Base-by-base conservation (phyloP, 768 basidiomycete species). In the Megacollybia marginata region DNA sequence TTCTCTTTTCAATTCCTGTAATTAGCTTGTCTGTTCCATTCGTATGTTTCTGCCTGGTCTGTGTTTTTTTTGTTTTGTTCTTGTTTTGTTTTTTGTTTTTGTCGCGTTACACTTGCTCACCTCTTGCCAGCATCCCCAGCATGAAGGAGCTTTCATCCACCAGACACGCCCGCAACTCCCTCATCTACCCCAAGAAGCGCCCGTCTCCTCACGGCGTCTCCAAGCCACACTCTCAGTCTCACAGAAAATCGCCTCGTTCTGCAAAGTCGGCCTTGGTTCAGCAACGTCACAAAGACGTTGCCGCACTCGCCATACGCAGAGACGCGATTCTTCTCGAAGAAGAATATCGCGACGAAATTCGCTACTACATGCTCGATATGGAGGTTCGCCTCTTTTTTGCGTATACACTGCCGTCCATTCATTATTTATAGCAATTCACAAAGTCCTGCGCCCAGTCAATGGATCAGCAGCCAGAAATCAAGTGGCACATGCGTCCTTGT, bases 401-500 rank as follows among this genome's bases (percentile, higher is more conserved):
- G 31, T 48, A 55, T 51, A 58, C 48, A 13, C 50, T 42, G 48
- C 51, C n/a, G 46, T 46, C 45, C 45, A 35, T 48, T 47, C 43
- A 54, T 52, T 53, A 51, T 52, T 48, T 46, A 28, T 53, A 94
- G 93, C 79, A 76, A 51, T 80, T 66, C 59, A 98, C 95, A 34
- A 87, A 90, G 80, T 88, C 88, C 28, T 92, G 87, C n/a, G 82
- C 85, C 34, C 80, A 92, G 55, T 92, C 92, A 46, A 99, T 99
- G 91, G 96, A 99, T 65, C 92, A 94, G 70, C 96, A 99, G 64
- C 95, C 96, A 33, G 96, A 99, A 69, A 92, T 99, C 62, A 79
- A 87, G 59, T 98, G 96, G 96, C 91, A 94, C 69, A 99, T 99
- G 96, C 91, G 96, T 34, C 92, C 92, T 33, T 95, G 90, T 72